A percentile compares a stretch with the other conserved stretches of the same genome.
Evolutionary conservation across 2,329 filamentous ascomycete species (phyloP).

Genomic region (Aureobasidium uvarum): DNA sequence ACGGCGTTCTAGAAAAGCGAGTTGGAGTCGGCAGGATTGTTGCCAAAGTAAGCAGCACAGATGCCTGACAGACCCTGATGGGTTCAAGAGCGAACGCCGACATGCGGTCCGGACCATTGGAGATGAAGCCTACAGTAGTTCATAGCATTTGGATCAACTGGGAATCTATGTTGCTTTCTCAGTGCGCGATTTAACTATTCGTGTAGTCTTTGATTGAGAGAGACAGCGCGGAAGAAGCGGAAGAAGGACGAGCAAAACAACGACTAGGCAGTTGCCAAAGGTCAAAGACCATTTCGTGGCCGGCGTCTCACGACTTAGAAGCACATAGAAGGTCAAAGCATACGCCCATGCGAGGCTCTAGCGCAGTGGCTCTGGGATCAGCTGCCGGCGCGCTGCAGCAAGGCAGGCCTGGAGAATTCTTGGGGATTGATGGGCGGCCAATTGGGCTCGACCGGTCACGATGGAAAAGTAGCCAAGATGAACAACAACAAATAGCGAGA

Average conservation of each 20-base stretch:
- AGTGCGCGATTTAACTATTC: conserved; percentile 8
- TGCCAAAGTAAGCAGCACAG: conserved; percentile 6
- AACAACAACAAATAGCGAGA: neutral
- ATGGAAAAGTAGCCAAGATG: neutral
- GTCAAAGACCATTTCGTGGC: conserved; percentile 12
- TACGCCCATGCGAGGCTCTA: conserved; percentile 11
- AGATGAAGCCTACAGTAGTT: conserved; percentile 4
- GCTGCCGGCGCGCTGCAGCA: conserved; percentile 17
- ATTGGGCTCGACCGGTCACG: conserved; percentile 10
- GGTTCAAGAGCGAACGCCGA: neutral
- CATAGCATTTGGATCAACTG: neutral
- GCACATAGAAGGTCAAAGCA: conserved; percentile 24
- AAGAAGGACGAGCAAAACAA: conserved; percentile 5
- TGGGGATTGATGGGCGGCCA: conserved; percentile 8
- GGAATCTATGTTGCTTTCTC: neutral
- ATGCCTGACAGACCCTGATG: neutral
- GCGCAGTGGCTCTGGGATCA: conserved; percentile 15
- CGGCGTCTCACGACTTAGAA: conserved; percentile 19
- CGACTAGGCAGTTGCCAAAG: neutral
- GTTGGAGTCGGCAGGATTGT: neutral
- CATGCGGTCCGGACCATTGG: conserved; percentile 3
- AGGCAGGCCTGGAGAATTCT: conserved; percentile 1
- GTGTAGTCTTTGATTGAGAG: conserved; percentile 8
- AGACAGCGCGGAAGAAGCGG: conserved; percentile 12
- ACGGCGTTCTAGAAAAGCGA: conserved; percentile 12